Base-by-base conservation (phyloP, 495 filamentous ascomycete species). In the Hypoxylon lienhwacheense region DNA sequence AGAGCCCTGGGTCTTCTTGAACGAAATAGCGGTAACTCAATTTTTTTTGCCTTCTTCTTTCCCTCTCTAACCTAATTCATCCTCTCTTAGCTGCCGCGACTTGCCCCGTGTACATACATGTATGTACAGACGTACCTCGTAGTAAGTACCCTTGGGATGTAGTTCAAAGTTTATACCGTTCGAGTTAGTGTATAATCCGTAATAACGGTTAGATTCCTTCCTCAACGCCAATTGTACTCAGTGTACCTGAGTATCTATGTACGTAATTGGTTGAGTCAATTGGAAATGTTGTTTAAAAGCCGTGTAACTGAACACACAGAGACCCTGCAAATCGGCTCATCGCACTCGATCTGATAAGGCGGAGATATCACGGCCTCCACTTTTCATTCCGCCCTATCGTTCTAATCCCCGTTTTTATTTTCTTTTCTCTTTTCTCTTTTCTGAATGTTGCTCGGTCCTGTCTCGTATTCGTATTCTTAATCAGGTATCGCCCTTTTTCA, bases 301-400 rank as follows among this genome's bases (percentile, higher is more conserved):
- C 41, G 46, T 40, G 28, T 34, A 22, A 54, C 41, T 47, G 31
- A 26, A n/a, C n/a, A n/a, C 39, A 17, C 10, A 25, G 24, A 35
- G 31, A 20, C 6, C 11, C 51, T 48, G 46, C 50, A 47, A 52
- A 55, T 61, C 46, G 51, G 58, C 58, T 61, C 51, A 51, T 52
- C 34, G 33, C 34, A 11, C 32, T 50, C 58, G 58, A 61, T 61
- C 58, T 55, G 58, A 61, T 61, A 61, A 61, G 58, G 35, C 42
- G 34, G 46, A 52, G 35, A 52, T 47, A 45, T 19, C 35, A 47
- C 4, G 4, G 4, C 6, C 22, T 15, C 58, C 58, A 37, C 42
- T 47, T 55, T 61, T 61, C 46, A 61, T 61, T 55, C 58, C 46
- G 44, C 33, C 22, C 46, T 28, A 29, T 21, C 44, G 33, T 33